Percentiles rank a stretch among this genome's conserved stretches.
phyloP scores from a whole-genome alignment of 352 stramenopile species.

The Pythium sp. region DNA sequence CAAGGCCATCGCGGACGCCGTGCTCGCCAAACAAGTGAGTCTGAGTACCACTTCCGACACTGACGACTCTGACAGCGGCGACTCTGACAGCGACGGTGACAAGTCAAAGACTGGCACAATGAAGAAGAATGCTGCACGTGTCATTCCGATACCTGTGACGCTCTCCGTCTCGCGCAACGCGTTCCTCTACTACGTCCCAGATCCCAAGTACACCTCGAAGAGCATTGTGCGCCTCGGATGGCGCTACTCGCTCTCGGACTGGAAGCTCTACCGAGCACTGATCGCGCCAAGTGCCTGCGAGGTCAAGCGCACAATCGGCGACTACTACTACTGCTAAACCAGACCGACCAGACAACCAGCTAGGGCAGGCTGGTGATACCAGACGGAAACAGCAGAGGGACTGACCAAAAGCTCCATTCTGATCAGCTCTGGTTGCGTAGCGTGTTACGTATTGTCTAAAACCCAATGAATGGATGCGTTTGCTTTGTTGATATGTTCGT shows the following conservation, averaged over 20 bases:
- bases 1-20: slow-evolving; percentile 6
- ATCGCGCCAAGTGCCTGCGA: slow-evolving; percentile 3
- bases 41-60: neutral
- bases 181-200: slow-evolving; percentile 5
- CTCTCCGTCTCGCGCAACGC: neutral
- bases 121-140: neutral
- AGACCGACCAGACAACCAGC: too few relatives aligned
- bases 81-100: neutral
- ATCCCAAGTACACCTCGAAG: neutral
- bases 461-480: slow-evolving; percentile 1
- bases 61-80: neutral
- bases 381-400: too few relatives aligned
- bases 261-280: slow-evolving; percentile 10
- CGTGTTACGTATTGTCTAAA: neutral
- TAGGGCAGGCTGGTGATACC: too few relatives aligned
- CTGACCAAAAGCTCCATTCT: too few relatives aligned
- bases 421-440: too few relatives aligned
- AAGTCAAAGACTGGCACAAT: neutral
- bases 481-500: neutral
- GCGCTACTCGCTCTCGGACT: slow-evolving; percentile 12
- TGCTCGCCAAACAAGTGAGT: neutral
- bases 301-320: slow-evolving; percentile 5
- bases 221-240: slow-evolving; percentile 7
- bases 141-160: neutral
- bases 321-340: slow-evolving; percentile 7